Percentiles rank a stretch among this genome's conserved stretches.
Evolutionary conservation across 2,329 filamentous ascomycete genomes (phyloP).

Genomic region (Didymella keratinophila): DNA sequence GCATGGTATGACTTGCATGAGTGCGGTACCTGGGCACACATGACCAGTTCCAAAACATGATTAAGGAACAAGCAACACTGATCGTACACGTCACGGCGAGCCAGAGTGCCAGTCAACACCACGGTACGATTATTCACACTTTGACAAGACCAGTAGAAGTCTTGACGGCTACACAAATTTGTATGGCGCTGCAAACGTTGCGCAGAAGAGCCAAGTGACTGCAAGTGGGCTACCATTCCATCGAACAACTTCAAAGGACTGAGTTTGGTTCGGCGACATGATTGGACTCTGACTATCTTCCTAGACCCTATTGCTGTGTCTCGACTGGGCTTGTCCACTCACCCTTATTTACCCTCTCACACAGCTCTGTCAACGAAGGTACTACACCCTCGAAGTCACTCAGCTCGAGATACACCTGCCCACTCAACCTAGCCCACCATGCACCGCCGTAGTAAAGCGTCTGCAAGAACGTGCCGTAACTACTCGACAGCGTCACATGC

Average conservation of each 20-base stretch:
- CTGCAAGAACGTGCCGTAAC: conserved; percentile 77
- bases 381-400: conserved; percentile 79
- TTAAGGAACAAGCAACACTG: too few relatives aligned
- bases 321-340: conserved; percentile 42
- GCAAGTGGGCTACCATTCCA: not conserved
- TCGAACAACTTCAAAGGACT: not conserved
- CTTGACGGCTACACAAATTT: not conserved
- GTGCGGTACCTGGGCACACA: too few relatives aligned
- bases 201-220: not conserved
- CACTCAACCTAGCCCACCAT: conserved; percentile 78
- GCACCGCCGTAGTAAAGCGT: conserved; percentile 67
- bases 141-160: not conserved
- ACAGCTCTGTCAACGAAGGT: conserved; percentile 64
- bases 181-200: not conserved
- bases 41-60: too few relatives aligned
- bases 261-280: not conserved
- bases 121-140: not conserved
- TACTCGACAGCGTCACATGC: conserved; percentile 53
- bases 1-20: conserved; percentile 10
- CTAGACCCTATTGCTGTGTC: not conserved
- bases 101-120: not conserved
- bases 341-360: conserved; percentile 58
- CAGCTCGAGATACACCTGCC: conserved; percentile 83
- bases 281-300: not conserved
- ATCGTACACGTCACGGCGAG: not conserved